A percentile compares a stretch with the other conserved stretches of the same genome.
Conservation (phyloP, 2,329 filamentous ascomycete species). For the Alternaria arborescens region DNA sequence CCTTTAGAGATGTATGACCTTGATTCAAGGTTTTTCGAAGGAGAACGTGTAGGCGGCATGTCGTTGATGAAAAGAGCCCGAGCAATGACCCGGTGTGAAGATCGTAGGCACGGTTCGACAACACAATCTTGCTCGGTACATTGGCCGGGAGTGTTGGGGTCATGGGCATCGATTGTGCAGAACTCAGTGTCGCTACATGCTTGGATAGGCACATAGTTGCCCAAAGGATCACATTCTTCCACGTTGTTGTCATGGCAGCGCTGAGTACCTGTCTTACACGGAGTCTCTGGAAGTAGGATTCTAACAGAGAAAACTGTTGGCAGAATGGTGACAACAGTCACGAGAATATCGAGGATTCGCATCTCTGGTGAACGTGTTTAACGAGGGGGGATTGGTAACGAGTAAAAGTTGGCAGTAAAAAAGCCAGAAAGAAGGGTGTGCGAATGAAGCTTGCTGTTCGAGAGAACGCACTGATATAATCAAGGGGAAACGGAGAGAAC, state of each 20-base stretch:
- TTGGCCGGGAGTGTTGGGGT: too few species aligned
- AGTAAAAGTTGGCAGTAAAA: background rate
- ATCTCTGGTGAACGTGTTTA: slow-evolving; percentile 6
- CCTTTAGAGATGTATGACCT: background rate
- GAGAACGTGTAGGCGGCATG: background rate
- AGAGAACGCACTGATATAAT: background rate
- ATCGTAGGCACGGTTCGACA: background rate
- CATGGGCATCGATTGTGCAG: too few species aligned
- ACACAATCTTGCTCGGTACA: too few species aligned
- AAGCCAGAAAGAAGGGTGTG: background rate
- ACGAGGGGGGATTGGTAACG: background rate
- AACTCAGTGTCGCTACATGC: too few species aligned
- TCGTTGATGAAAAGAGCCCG: background rate
- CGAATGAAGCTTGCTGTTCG: background rate
- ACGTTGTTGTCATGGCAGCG: background rate
- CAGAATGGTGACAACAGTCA: slow-evolving; percentile 2
- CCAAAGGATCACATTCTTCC: too few species aligned
- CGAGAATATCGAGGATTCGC: slow-evolving; percentile 13
- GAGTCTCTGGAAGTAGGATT: background rate
- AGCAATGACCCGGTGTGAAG: background rate
- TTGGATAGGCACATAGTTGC: too few species aligned
- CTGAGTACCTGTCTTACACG: background rate
- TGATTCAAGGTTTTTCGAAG: background rate
- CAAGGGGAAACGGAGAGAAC: too few species aligned
- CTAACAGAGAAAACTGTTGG: slow-evolving; percentile 5